Conservation (phyloP, 2,329 filamentous ascomycete genomes). For the Penicillium sp. region DNA sequence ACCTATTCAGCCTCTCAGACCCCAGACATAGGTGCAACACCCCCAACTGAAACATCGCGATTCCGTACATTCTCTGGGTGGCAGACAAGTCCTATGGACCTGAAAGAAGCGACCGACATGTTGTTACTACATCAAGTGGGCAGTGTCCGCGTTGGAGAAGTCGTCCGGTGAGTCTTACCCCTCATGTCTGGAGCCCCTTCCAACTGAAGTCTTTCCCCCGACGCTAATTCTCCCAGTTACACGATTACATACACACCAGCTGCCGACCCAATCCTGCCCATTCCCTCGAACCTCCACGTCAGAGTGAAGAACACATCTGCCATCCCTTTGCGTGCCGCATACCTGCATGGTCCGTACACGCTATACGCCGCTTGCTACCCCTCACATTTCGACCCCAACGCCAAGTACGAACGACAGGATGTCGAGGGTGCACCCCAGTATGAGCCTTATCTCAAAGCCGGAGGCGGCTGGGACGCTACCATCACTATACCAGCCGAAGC, state of each 20-base stretch:
- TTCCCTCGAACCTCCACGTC: conserved; percentile 74
- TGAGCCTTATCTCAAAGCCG: conserved; percentile 94
- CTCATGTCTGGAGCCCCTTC: background rate
- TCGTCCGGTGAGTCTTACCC: conserved; percentile 64
- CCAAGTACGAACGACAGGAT: conserved; percentile 66
- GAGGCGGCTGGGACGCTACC: conserved; percentile 76
- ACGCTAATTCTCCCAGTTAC: conserved; percentile 46
- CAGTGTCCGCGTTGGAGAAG: conserved; percentile 88
- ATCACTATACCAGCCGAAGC: conserved; percentile 68
- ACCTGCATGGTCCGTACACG: conserved; percentile 92
- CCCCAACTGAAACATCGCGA: conserved; percentile 22
- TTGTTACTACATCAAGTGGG: conserved; percentile 86
- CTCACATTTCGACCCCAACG: conserved; percentile 75
- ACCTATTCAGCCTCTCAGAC: conserved; percentile 43
- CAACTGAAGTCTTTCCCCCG: background rate
- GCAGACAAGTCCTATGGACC: conserved; percentile 26
- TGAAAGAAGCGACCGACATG: conserved; percentile 54
- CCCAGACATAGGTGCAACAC: conserved; percentile 30
- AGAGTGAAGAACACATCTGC: conserved; percentile 89
- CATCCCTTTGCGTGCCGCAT: conserved; percentile 86
- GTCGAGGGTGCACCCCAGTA: conserved; percentile 80
- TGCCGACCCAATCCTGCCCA: conserved; percentile 82
- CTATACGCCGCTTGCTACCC: conserved; percentile 85
- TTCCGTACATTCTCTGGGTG: conserved; percentile 38
- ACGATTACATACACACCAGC: conserved; percentile 90